Conservation (phyloP, 2,329 filamentous ascomycete genomes). For the Hirsutella thompsonii region DNA sequence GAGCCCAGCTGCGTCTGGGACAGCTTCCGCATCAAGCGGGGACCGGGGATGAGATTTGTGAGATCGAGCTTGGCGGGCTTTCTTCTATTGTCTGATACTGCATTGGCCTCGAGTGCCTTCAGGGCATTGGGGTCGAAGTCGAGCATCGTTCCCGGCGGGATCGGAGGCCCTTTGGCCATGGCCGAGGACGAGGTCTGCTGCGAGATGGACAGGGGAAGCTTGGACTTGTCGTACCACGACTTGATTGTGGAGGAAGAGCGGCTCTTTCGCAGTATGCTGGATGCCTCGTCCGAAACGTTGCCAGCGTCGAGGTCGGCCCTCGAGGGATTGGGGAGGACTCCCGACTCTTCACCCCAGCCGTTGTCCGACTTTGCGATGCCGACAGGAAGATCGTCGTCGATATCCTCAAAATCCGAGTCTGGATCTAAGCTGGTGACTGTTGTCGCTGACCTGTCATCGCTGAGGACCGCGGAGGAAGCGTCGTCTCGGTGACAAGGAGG, state of each 20-base stretch:
- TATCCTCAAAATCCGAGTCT: slow-evolving; percentile 4
- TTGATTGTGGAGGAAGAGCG: slow-evolving; percentile 41
- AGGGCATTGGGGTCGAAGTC: slow-evolving; percentile 23
- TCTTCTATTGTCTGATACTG: slow-evolving; percentile 15
- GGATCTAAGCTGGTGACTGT: slow-evolving; percentile 17
- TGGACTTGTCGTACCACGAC: slow-evolving; percentile 44
- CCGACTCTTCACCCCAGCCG: slow-evolving; percentile 34
- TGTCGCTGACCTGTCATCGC: slow-evolving; percentile 29
- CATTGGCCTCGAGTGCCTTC: background rate
- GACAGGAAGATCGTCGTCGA: slow-evolving; percentile 10
- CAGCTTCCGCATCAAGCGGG: slow-evolving; percentile 14
- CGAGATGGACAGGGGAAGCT: slow-evolving; percentile 41
- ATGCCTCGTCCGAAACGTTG: slow-evolving; percentile 14
- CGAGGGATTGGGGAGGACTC: slow-evolving; percentile 24
- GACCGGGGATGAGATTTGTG: slow-evolving; percentile 25
- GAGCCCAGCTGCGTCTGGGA: slow-evolving; percentile 2
- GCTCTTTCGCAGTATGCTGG: slow-evolving; percentile 30
- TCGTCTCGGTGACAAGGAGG: slow-evolving; percentile 26
- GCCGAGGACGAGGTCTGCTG: slow-evolving; percentile 46
- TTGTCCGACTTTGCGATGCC: slow-evolving; percentile 7
- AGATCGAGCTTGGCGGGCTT: slow-evolving; percentile 38
- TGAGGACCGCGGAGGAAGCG: slow-evolving; percentile 28
- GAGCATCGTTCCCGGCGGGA: slow-evolving; percentile 32
- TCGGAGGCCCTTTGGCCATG: slow-evolving; percentile 41
- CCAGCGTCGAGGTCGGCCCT: slow-evolving; percentile 6